These are phyloP conservation scores for Mycena olivaceomarginata DNA, from an alignment of 768 basidiomycete species.

Conservation along the genomic window DNA sequence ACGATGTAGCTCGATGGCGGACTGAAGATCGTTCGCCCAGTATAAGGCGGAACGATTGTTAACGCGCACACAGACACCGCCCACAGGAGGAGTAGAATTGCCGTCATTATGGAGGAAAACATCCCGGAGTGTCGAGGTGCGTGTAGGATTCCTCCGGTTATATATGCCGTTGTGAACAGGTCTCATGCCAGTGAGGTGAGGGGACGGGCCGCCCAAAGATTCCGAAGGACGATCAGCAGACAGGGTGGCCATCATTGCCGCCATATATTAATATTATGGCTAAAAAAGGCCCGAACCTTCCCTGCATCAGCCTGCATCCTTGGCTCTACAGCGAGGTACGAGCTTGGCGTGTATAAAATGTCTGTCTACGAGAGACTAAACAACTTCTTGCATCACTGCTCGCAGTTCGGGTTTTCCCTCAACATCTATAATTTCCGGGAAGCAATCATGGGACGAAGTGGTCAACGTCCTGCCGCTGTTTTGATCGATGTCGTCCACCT, in stretches of 20 bases:
- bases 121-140: not conserved
- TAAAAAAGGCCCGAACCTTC: too few relatives aligned
- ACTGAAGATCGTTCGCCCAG: conserved; percentile 37
- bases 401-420: conserved; percentile 67
- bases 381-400: conserved; percentile 43
- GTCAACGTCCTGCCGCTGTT: conserved; percentile 39
- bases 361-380: not conserved
- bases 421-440: conserved; percentile 30
- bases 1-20: conserved; percentile 43
- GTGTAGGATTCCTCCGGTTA: not conserved
- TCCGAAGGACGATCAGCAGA: conserved; percentile 1
- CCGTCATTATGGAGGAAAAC: not conserved
- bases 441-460: conserved; percentile 49
- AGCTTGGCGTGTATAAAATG: too few relatives aligned
- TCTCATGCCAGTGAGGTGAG: not conserved
- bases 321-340: too few relatives aligned
- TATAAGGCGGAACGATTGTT: conserved; percentile 26
- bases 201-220: not conserved
- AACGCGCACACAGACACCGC: conserved; percentile 1
- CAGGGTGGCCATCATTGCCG: not conserved
- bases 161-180: not conserved
- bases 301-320: too few relatives aligned
- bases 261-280: too few relatives aligned
- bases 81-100: conserved; percentile 12
- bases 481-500: conserved; percentile 39